Evolutionary conservation across 2,329 filamentous ascomycete genomes (phyloP).

Genomic region (Microdochium nivale): DNA sequence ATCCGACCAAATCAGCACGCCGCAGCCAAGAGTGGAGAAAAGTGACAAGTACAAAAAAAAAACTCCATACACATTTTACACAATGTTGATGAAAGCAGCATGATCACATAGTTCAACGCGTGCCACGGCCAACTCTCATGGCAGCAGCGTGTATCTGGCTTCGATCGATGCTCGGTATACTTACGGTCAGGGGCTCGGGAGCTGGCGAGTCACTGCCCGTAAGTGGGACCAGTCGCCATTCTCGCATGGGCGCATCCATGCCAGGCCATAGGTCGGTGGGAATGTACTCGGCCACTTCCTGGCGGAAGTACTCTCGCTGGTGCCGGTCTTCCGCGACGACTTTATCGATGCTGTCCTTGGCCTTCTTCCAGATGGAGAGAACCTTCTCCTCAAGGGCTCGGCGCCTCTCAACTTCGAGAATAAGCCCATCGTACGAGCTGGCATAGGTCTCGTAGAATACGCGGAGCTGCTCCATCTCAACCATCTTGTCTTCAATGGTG

Average conservation of each 20-base stretch:
- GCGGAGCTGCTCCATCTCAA: slow-evolving; percentile 68
- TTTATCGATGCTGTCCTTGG: slow-evolving; percentile 66
- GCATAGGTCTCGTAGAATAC: slow-evolving; percentile 85
- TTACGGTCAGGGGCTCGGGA: slow-evolving; percentile 10
- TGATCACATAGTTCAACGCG: neutral
- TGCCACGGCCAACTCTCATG: slow-evolving; percentile 7
- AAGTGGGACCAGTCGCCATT: slow-evolving; percentile 38
- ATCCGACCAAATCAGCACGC: neutral
- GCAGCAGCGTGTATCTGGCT: slow-evolving; percentile 19
- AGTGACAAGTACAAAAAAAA: neutral
- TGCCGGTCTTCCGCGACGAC: slow-evolving; percentile 64
- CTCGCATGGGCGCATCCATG: slow-evolving; percentile 50
- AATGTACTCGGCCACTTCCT: slow-evolving; percentile 77
- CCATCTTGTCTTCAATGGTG: slow-evolving; percentile 58
- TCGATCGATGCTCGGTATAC: slow-evolving; percentile 18
- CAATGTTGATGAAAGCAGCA: neutral
- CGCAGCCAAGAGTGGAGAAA: neutral
- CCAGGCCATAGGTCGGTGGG: slow-evolving; percentile 84
- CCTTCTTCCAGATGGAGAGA: slow-evolving; percentile 65
- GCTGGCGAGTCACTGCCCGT: slow-evolving; percentile 14
- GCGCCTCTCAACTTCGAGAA: slow-evolving; percentile 75
- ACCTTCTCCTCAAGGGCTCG: slow-evolving; percentile 66
- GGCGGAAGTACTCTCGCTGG: slow-evolving; percentile 69
- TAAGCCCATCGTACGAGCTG: slow-evolving; percentile 72
- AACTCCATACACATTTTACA: neutral